Evolutionary conservation across 495 filamentous ascomycete species (phyloP).

Genomic region (Symbiotaphrina buchneri): DNA sequence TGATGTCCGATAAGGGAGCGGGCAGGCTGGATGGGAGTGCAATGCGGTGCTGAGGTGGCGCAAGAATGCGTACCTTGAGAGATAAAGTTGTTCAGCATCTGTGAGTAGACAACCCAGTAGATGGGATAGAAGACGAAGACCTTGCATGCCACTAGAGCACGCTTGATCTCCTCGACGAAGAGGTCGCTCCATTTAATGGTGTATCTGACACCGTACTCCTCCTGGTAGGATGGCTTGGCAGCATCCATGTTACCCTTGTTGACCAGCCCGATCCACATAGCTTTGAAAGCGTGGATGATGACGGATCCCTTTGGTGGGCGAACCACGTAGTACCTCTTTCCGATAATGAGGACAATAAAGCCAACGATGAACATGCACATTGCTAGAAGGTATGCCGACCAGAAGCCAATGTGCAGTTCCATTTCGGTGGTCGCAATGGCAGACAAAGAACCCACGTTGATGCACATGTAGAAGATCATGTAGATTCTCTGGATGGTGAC

Average conservation of each 20-base stretch:
- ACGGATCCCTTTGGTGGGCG: constrained; percentile 39
- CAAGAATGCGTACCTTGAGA: constrained; percentile 12
- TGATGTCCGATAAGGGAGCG: no score
- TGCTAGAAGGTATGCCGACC: constrained; percentile 52
- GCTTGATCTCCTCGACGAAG: constrained; percentile 40
- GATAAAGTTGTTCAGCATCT: constrained; percentile 34
- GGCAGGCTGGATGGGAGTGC: constrained; percentile 1
- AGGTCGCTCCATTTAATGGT: constrained; percentile 31
- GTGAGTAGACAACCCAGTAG: constrained; percentile 38
- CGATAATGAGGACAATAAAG: constrained; percentile 24
- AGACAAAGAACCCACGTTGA: constrained; percentile 54
- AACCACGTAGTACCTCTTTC: constrained; percentile 34
- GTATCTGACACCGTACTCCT: constrained; percentile 16
- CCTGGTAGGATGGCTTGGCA: constrained; percentile 35
- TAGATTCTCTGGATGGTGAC: constrained; percentile 56
- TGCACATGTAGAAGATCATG: constrained; percentile 23
- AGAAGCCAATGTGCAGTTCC: constrained; percentile 48
- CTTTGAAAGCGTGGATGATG: constrained; percentile 36
- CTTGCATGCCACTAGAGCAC: constrained; percentile 32
- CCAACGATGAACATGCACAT: constrained; percentile 34
- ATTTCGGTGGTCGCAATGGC: constrained; percentile 40
- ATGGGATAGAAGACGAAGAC: constrained; percentile 37
- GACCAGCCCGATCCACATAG: constrained; percentile 31
- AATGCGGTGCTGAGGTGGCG: neutral
- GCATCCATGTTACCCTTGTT: constrained; percentile 19